Conservation (phyloP, 2,329 filamentous ascomycete genomes). For the Fusarium albidum region DNA sequence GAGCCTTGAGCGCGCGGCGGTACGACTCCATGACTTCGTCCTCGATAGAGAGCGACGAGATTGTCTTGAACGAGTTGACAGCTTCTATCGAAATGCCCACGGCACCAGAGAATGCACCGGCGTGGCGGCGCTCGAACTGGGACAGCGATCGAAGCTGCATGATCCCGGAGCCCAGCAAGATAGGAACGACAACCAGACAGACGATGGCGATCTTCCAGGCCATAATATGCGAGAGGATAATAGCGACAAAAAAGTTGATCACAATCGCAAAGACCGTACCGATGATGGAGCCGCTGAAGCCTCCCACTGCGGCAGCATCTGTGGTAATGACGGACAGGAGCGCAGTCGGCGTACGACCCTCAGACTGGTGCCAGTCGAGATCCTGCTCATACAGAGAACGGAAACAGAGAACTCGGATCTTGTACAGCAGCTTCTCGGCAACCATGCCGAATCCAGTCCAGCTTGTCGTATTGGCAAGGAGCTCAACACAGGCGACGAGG, state of each 20-base stretch:
- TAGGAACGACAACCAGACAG: slow-evolving; percentile 72
- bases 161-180: slow-evolving; percentile 73
- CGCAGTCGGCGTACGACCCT: slow-evolving; percentile 65
- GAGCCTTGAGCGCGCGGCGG: slow-evolving; percentile 56
- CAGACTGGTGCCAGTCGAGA: slow-evolving; percentile 75
- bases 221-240: slow-evolving; percentile 74
- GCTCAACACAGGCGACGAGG: slow-evolving; percentile 56
- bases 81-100: slow-evolving; percentile 73
- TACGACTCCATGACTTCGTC: slow-evolving; percentile 62
- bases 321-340: slow-evolving; percentile 74
- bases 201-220: slow-evolving; percentile 82
- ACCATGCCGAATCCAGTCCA: slow-evolving; percentile 57
- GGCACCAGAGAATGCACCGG: slow-evolving; percentile 70
- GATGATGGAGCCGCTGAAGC: slow-evolving; percentile 74
- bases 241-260: slow-evolving; percentile 73
- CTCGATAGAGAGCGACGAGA: slow-evolving; percentile 64
- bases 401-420: slow-evolving; percentile 69
- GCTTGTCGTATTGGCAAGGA: slow-evolving; percentile 64
- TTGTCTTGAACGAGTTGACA: slow-evolving; percentile 70
- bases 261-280: slow-evolving; percentile 73
- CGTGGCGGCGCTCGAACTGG: slow-evolving; percentile 69
- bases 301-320: slow-evolving; percentile 72
- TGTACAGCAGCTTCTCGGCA: slow-evolving; percentile 71
- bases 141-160: slow-evolving; percentile 72
- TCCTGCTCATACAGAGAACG: slow-evolving; percentile 72